A percentile compares a stretch with the other conserved stretches of the same genome.
phyloP scores from a whole-genome alignment of 257 asterid species.

The Nicotiana noctiflora region DNA sequence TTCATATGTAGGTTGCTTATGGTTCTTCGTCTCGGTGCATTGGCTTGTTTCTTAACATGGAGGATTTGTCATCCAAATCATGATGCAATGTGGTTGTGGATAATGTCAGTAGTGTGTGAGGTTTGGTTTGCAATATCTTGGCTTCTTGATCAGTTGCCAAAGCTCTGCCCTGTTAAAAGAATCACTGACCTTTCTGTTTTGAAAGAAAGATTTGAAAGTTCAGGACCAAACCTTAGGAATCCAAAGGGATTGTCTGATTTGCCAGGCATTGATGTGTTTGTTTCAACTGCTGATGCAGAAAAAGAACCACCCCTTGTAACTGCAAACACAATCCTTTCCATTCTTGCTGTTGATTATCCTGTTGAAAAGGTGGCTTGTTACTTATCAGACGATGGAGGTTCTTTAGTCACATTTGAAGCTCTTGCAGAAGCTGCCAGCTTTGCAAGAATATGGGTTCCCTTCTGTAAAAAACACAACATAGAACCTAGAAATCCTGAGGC shows the following conservation, averaged over 20 bases:
- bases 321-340: constrained; percentile 81
- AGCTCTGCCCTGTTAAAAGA: constrained; percentile 81
- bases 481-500: constrained; percentile 93
- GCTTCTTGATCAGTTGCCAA: constrained; percentile 88
- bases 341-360: constrained; percentile 83
- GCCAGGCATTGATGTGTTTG: constrained; percentile 81
- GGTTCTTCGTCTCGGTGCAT: constrained; percentile 65
- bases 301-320: constrained; percentile 89
- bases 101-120: constrained; percentile 84
- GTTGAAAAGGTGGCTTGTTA: constrained; percentile 80
- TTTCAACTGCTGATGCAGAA: constrained; percentile 81
- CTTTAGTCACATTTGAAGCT: constrained; percentile 81
- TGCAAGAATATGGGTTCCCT: constrained; percentile 80
- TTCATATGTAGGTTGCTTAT: constrained; percentile 51
- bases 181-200: constrained; percentile 67
- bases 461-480: constrained; percentile 66
- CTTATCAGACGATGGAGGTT: constrained; percentile 87
- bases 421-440: constrained; percentile 91
- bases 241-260: constrained; percentile 80
- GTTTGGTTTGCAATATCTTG: constrained; percentile 91
- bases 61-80: constrained; percentile 74
- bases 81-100: constrained; percentile 88
- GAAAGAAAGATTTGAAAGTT: constrained; percentile 63
- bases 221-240: constrained; percentile 65
- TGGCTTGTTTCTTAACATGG: constrained; percentile 79